Evolutionary conservation across 306 rosid species (phyloP).

Genomic region (Herpetospermum pedunculosum): DNA sequence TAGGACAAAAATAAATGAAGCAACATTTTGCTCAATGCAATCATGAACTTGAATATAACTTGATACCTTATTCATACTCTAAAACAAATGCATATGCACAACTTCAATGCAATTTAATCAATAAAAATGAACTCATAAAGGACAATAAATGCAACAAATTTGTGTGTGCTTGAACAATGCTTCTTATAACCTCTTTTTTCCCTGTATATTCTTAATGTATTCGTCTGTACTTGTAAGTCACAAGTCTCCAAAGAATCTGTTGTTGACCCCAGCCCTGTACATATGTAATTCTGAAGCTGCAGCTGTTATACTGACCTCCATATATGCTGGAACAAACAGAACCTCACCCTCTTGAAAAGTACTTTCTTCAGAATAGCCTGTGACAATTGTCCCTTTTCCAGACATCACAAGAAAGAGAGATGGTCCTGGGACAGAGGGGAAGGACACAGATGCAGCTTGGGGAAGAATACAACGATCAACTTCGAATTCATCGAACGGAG

Average conservation of each 20-base stretch:
- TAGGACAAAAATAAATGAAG: neutral
- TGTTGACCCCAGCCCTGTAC: constrained; percentile 33
- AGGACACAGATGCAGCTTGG: constrained; percentile 14
- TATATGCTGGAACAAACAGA: constrained; percentile 24
- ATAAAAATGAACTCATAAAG: neutral
- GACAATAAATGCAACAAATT: neutral
- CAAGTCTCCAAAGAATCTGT: constrained; percentile 17
- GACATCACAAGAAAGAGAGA: constrained; percentile 22
- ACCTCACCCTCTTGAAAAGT: constrained; percentile 22
- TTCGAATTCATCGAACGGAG: constrained; percentile 31
- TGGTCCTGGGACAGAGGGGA: constrained; percentile 28
- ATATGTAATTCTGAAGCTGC: constrained; percentile 15
- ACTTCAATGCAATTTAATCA: constrained; percentile 2
- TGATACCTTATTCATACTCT: neutral
- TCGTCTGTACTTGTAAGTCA: constrained; percentile 8
- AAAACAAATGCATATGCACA: neutral
- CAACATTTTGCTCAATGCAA: neutral
- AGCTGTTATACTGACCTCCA: constrained; percentile 17
- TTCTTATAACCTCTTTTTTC: neutral
- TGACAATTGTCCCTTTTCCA: constrained; percentile 21
- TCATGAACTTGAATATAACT: neutral
- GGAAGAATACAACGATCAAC: constrained; percentile 27
- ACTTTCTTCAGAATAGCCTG: constrained; percentile 7
- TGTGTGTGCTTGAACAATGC: neutral
- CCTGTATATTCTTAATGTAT: neutral